Conservation (phyloP, 163 green algal species). For the Smithsoniella earleae region DNA sequence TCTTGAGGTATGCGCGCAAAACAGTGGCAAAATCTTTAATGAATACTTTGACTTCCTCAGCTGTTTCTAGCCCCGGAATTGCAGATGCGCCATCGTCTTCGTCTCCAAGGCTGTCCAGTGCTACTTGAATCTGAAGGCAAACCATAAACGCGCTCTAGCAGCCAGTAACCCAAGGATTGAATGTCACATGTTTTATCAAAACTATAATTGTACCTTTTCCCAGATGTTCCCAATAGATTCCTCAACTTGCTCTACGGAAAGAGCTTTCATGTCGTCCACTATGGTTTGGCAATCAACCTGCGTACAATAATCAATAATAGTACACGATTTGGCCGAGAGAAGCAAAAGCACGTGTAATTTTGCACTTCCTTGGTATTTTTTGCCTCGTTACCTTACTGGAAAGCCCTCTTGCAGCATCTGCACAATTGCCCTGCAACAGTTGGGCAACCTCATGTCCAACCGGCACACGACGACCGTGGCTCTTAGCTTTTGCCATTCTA, state of each 20-base stretch:
- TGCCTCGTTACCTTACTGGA: not conserved
- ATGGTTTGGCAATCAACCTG: not conserved
- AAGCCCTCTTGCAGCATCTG: not conserved
- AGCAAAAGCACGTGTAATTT: too few relatives aligned
- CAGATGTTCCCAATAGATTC: too few relatives aligned
- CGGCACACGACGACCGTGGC: too few relatives aligned
- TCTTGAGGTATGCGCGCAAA: not conserved
- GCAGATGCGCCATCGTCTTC: not conserved
- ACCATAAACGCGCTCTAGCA: not conserved
- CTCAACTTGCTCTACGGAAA: too few relatives aligned
- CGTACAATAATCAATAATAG: too few relatives aligned
- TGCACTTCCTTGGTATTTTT: not conserved
- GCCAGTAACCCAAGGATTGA: not conserved
- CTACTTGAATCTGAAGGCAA: not conserved
- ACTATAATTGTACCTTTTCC: too few relatives aligned
- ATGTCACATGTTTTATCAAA: too few relatives aligned
- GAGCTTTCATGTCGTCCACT: not conserved
- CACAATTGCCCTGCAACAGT: not conserved
- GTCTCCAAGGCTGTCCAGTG: not conserved
- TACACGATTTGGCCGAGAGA: too few relatives aligned
- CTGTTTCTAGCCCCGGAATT: not conserved
- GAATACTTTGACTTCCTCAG: not conserved
- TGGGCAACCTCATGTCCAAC: too few relatives aligned
- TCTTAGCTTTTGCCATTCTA: too few relatives aligned
- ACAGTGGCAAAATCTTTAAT: not conserved